These are phyloP conservation scores for Posidonia oceanica DNA, from an alignment of 116 monocot genomes.

Conservation along the genomic window DNA sequence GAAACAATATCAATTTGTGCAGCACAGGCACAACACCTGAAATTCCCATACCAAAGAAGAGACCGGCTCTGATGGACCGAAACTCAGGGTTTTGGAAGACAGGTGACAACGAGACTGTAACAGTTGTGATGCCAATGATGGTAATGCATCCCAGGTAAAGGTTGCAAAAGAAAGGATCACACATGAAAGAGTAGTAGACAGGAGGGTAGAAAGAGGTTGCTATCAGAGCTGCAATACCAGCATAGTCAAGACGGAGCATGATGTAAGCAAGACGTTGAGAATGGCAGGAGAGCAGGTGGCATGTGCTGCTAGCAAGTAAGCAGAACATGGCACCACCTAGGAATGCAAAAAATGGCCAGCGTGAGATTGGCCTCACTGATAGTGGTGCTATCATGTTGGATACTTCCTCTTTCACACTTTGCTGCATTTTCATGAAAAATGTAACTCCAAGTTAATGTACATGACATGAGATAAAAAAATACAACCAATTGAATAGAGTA, in stretches of 20 bases:
- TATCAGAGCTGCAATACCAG: constrained; percentile 87
- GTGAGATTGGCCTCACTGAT: constrained; percentile 37
- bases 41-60: constrained; percentile 87
- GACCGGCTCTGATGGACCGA: constrained; percentile 45
- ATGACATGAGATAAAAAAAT: not conserved
- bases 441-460: too few species aligned
- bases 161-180: constrained; percentile 75
- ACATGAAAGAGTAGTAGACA: constrained; percentile 98
- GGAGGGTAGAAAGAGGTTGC: constrained; percentile 89
- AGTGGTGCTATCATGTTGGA: constrained; percentile 47
- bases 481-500: not conserved
- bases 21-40: constrained; percentile 82
- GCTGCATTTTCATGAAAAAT: constrained; percentile 20
- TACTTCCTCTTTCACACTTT: constrained; percentile 45
- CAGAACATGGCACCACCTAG: constrained; percentile 91
- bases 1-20: constrained; percentile 65
- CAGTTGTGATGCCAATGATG: constrained; percentile 55
- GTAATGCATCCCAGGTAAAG: constrained; percentile 78
- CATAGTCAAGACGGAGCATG: constrained; percentile 88
- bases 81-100: constrained; percentile 73
- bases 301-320: constrained; percentile 80
- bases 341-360: constrained; percentile 93
- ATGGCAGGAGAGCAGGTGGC: constrained; percentile 87
- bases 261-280: constrained; percentile 64
- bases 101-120: constrained; percentile 49